Base-by-base conservation (phyloP, 148 eudicot species). In the Talinum fruticosum region DNA sequence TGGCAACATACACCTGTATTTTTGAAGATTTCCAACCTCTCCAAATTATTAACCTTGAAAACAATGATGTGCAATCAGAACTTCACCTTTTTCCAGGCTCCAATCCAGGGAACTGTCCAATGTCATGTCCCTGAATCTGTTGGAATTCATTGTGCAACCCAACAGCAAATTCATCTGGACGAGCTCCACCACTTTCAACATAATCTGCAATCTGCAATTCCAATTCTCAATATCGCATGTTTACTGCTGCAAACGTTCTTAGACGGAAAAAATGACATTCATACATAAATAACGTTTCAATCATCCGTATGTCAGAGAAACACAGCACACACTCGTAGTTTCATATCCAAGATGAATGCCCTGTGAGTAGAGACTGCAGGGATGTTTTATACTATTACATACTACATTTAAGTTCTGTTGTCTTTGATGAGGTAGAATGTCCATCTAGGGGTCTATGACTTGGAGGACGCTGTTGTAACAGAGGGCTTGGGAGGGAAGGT, bases 21-120 rank as follows among this genome's bases (percentile, higher is more conserved):
- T 34, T n/a, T n/a, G 51, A 72, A 41, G 69, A 47, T 28, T 41
- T 41, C 41, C 30, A 10, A n/a, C 23, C 71, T 72, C 71, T 61
- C 19, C 35, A 73, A 51, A 35, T 51, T 51, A 12, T n/a, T 15
- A 30, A 14, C 2, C 37, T 15, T 15, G 10, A 4, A 67, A 49
- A 68, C 21, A 13, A 26, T 10, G 30, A 30, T 24, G 26, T 12
- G 37, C 32, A 81, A 71, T 29, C 19, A 71, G 32, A 69, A 21
- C 15, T 45, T 74, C 38, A 82, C 84, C 76, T 59, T 32, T 78
- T 79, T 69, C 69, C 45, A 74, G 76, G 81, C 69, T 84, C 82
- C 44, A 88, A 68, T 62, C 94, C 96, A n/a, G 97, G 98, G 82
- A 95, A 95, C 79, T 91, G 94, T 54, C 98, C 98, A 74, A 92